Evolutionary conservation across 345 rosid species (phyloP), one percentile per base, ranked within the genome.

Genomic region (Acer saccharum): DNA sequence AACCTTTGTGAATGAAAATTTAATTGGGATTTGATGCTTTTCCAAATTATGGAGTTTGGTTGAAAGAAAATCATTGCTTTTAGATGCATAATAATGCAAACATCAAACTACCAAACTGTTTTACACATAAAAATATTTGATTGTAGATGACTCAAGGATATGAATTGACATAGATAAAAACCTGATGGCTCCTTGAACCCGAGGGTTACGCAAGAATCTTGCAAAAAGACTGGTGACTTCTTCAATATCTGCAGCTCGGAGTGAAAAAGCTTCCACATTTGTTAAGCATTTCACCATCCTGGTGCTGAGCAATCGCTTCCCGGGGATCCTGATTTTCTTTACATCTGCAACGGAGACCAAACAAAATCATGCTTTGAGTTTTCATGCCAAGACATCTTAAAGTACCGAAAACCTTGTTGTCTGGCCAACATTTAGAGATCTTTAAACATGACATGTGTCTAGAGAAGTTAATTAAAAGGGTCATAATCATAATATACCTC

Each of bases 101-200:
- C 62, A 18, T 7, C 6, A 17, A 57, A 57, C 21, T 57, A 57
- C 61, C 18, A 16, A n/a, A 58, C 18, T 57, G 23, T 25, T 60
- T n/a, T 12, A 11, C 10, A 3, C 32, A 5, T 12, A 21, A 10
- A 41, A 23, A 46, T 44, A 11, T 58, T 25, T 17, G 11, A 43
- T 55, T 39, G 13, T 41, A 71, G n/a, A 46, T 20, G 70, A 39
- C 69, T 73, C 35, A 48, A 32, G 10, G 20, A 75, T 41, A 65
- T 54, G 23, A 39, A 67, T 11, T 10, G 27, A 58, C 20, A 23
- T 4, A 68, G 69, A 69, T 54, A 75, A 61, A 63, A 75, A 91
- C 96, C 96, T 91, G 80, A 94, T 90, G 65, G 97, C 98, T 82
- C 98, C 91, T 86, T 89, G 95, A 75, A 95, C 93, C 7, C 90